A percentile compares a stretch with the other conserved stretches of the same genome.
phyloP scores from a whole-genome alignment of 2,329 filamentous ascomycete species.

The Fusarium bulbicola region DNA sequence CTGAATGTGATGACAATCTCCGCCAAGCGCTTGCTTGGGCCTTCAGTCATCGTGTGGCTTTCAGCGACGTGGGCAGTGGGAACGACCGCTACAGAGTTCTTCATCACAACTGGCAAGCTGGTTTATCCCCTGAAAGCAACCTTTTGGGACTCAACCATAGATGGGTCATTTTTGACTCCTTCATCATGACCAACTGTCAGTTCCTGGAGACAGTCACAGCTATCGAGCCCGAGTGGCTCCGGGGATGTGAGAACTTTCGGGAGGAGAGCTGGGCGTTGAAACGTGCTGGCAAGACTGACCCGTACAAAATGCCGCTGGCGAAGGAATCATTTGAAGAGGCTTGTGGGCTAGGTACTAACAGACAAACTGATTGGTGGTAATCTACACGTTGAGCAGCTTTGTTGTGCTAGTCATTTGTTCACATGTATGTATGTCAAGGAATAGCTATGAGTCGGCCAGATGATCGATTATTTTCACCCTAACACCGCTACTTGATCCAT shows the following conservation, averaged over 20 bases:
- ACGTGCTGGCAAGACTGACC: neutral
- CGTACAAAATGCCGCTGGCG: neutral
- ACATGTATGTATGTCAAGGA: neutral
- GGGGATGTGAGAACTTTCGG: neutral
- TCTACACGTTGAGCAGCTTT: neutral
- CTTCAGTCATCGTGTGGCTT: constrained; percentile 91
- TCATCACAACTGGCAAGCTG: constrained; percentile 85
- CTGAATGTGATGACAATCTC: neutral
- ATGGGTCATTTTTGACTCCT: constrained; percentile 79
- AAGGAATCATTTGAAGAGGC: neutral
- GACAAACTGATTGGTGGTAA: neutral
- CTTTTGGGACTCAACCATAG: constrained; percentile 93
- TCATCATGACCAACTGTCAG: neutral
- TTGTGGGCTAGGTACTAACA: neutral
- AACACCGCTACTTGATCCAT: neutral
- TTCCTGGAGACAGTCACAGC: neutral
- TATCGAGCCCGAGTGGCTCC: neutral
- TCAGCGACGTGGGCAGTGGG: constrained; percentile 81
- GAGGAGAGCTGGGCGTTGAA: neutral
- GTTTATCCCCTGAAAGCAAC: constrained; percentile 87
- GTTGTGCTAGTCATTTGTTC: neutral
- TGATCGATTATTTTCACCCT: neutral
- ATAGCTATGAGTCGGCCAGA: neutral
- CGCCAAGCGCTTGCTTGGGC: constrained; percentile 56
- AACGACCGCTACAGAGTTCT: constrained; percentile 93